Conservation (phyloP, 2,329 filamentous ascomycete species). For the Penicillium sp. region DNA sequence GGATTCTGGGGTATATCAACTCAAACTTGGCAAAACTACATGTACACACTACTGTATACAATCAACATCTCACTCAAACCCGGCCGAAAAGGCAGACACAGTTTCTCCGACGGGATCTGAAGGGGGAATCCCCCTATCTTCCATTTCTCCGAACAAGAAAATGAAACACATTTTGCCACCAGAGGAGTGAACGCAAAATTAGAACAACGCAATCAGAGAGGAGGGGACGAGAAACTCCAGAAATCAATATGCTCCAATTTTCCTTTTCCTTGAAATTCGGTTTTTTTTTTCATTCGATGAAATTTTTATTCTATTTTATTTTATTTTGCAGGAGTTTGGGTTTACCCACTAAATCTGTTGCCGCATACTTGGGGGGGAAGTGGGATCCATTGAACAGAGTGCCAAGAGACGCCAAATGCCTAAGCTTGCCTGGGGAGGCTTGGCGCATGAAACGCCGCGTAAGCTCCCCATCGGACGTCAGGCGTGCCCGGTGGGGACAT, state of each 20-base stretch:
- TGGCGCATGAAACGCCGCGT: slow-evolving; percentile 27
- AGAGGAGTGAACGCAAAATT: slow-evolving; percentile 3
- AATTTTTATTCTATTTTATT: background rate
- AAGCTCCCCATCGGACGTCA: slow-evolving; percentile 21
- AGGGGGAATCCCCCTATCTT: background rate
- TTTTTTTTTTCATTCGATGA: background rate
- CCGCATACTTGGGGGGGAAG: background rate
- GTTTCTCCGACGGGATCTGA: background rate
- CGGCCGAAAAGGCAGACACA: background rate
- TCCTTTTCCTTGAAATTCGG: background rate
- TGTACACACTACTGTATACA: background rate
- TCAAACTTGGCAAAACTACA: background rate
- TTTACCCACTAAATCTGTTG: background rate
- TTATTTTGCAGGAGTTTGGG: background rate
- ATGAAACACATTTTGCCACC: slow-evolving; percentile 5
- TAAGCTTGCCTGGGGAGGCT: slow-evolving; percentile 24
- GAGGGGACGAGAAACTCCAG: background rate
- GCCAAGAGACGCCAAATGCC: slow-evolving; percentile 27
- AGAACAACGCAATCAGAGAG: slow-evolving; percentile 4
- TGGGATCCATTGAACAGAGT: background rate
- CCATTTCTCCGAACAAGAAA: background rate
- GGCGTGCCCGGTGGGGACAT: slow-evolving; percentile 20
- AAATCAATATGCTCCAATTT: background rate
- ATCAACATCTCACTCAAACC: background rate
- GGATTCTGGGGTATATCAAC: background rate